Conservation (phyloP, 306 rosid genomes). For the Rosa lucieae region DNA sequence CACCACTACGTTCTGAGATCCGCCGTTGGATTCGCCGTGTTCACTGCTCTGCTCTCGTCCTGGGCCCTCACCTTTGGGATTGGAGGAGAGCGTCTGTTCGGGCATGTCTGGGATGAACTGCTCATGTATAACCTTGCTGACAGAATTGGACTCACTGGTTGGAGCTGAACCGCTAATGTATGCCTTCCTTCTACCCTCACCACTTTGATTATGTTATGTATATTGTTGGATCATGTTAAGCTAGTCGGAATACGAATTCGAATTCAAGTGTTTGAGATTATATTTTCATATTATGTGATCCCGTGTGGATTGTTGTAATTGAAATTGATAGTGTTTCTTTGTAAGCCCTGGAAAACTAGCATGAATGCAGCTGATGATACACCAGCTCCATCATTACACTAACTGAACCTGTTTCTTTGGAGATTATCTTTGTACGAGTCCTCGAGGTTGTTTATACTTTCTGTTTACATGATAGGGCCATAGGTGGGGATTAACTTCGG, state of each 20-base stretch:
- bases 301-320: neutral
- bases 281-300: neutral
- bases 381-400: neutral
- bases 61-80: slow-evolving; percentile 87
- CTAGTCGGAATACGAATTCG: neutral
- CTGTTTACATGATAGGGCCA: neutral
- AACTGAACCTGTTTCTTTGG: neutral
- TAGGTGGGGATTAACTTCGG: neutral
- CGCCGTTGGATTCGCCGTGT: slow-evolving; percentile 71
- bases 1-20: slow-evolving; percentile 71
- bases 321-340: no score
- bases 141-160: slow-evolving; percentile 63
- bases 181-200: neutral
- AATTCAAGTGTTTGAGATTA: neutral
- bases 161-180: slow-evolving; percentile 57
- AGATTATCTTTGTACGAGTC: neutral
- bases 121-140: slow-evolving; percentile 95
- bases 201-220: neutral
- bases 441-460: neutral
- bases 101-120: slow-evolving; percentile 81
- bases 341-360: neutral
- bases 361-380: neutral
- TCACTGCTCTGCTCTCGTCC: slow-evolving; percentile 53
- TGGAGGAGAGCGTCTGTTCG: slow-evolving; percentile 81
- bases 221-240: neutral